Conservation (phyloP, 73 alveolate species). For the Tetrahymena elliotti region DNA sequence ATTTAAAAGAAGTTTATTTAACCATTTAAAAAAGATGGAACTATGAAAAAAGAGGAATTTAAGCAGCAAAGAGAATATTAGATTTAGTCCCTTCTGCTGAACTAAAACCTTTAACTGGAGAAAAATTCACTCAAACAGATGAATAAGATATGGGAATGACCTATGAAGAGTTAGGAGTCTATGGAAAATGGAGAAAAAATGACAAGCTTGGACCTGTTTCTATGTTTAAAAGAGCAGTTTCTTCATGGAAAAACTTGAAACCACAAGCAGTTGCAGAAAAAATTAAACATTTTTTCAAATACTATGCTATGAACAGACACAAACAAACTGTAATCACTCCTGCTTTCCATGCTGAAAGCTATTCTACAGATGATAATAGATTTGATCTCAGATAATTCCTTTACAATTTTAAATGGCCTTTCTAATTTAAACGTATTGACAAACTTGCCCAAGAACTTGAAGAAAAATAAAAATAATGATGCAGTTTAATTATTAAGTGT, state of each 20-base stretch:
- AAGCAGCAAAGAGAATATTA: constrained; percentile 28
- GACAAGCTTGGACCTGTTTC: constrained; percentile 82
- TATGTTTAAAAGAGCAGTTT: constrained; percentile 61
- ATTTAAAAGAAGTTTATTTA: neutral
- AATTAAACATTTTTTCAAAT: constrained; percentile 74
- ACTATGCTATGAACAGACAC: constrained; percentile 67
- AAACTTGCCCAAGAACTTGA: constrained; percentile 35
- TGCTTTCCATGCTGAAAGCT: constrained; percentile 83
- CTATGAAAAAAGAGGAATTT: neutral
- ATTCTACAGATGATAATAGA: constrained; percentile 89
- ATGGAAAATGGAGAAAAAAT: constrained; percentile 62
- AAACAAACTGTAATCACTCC: constrained; percentile 83
- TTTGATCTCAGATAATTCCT: constrained; percentile 78
- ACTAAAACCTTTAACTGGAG: constrained; percentile 1
- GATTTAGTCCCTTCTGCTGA: constrained; percentile 30
- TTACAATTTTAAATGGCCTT: constrained; percentile 71
- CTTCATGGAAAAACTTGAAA: constrained; percentile 59
- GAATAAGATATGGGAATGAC: constrained; percentile 93
- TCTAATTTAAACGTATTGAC: constrained; percentile 78
- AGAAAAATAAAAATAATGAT: neutral
- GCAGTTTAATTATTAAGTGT: no score
- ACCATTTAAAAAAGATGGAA: neutral
- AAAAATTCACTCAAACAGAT: neutral
- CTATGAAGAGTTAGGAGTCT: constrained; percentile 67
- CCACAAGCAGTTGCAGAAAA: constrained; percentile 68